Evolutionary conservation across 352 stramenopile species (phyloP).

Genomic region (Thalassiosira sp.): DNA sequence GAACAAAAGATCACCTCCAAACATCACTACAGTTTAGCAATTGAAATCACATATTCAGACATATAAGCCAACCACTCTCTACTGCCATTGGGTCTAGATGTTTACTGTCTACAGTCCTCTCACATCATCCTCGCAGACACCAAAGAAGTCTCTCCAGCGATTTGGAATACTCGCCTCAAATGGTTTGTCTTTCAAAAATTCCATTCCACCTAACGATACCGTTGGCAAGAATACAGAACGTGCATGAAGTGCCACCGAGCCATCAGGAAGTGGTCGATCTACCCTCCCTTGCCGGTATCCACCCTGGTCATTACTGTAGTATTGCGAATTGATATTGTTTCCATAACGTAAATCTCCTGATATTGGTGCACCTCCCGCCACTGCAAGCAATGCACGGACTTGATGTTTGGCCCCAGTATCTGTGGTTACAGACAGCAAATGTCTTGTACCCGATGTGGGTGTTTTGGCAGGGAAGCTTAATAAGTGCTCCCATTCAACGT

Average conservation of each 20-base stretch:
- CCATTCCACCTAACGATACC: conserved; percentile 50
- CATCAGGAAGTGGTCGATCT: conserved; percentile 55
- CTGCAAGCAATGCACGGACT: conserved; percentile 70
- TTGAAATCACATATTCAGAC: too few relatives aligned
- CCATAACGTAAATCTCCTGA: conserved; percentile 78
- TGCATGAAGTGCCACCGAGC: conserved; percentile 79
- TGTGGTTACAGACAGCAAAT: conserved; percentile 63
- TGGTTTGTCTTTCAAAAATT: conserved; percentile 55
- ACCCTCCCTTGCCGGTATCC: conserved; percentile 37
- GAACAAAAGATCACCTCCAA: too few relatives aligned
- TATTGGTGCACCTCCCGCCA: conserved; percentile 59
- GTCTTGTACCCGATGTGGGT: conserved; percentile 24
- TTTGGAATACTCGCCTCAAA: conserved; percentile 63
- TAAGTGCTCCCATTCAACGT: conserved; percentile 64
- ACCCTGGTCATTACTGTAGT: conserved; percentile 29
- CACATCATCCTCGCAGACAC: conserved; percentile 53
- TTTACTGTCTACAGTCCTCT: conserved; percentile 14
- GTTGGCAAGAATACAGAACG: conserved; percentile 61
- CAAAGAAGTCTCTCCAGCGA: conserved; percentile 68
- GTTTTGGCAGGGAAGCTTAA: conserved; percentile 19
- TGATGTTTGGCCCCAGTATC: conserved; percentile 75
- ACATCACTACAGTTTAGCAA: too few relatives aligned
- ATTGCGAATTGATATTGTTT: conserved; percentile 22
- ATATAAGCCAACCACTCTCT: too few relatives aligned
- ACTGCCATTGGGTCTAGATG: too few relatives aligned